Evolutionary conservation across 805 yeast genomes (phyloP).

Genomic region (Yarrowia keelungensis): DNA sequence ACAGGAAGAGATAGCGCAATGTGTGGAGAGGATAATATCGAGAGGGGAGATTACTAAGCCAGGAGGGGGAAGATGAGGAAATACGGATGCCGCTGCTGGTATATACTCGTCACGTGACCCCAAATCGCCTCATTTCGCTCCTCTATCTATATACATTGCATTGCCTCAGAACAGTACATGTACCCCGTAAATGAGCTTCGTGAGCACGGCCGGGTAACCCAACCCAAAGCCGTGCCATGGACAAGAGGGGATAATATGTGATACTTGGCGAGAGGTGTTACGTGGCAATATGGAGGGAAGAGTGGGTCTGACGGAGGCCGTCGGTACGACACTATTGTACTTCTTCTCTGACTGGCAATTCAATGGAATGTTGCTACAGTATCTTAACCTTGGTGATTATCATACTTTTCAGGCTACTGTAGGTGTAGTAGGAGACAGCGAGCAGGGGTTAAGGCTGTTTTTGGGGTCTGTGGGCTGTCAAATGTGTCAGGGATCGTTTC

Average conservation of each 20-base stretch:
- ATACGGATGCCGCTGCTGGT: background rate
- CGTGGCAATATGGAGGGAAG: too few relatives aligned
- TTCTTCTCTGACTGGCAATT: too few relatives aligned
- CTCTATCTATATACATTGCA: constrained; percentile 29
- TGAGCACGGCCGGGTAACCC: constrained; percentile 9
- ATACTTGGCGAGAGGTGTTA: too few relatives aligned
- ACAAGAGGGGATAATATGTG: background rate
- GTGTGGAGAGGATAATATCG: background rate
- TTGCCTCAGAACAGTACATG: constrained; percentile 38
- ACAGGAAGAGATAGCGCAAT: constrained; percentile 32
- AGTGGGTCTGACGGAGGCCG: too few relatives aligned
- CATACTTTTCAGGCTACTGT: background rate
- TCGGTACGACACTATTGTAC: too few relatives aligned
- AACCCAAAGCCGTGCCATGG: background rate
- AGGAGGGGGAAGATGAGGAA: background rate
- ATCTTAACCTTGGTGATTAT: constrained; percentile 6
- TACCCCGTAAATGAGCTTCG: constrained; percentile 31
- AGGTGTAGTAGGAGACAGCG: too few relatives aligned
- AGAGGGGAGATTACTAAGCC: background rate
- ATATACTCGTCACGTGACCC: background rate
- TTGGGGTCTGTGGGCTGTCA: too few relatives aligned
- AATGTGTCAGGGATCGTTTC: too few relatives aligned
- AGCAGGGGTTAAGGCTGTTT: too few relatives aligned
- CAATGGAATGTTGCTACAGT: background rate
- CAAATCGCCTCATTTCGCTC: background rate